These are phyloP conservation scores for Alternaria incomplexa DNA, from an alignment of 2,329 filamentous ascomycete species.

Conservation along the genomic window DNA sequence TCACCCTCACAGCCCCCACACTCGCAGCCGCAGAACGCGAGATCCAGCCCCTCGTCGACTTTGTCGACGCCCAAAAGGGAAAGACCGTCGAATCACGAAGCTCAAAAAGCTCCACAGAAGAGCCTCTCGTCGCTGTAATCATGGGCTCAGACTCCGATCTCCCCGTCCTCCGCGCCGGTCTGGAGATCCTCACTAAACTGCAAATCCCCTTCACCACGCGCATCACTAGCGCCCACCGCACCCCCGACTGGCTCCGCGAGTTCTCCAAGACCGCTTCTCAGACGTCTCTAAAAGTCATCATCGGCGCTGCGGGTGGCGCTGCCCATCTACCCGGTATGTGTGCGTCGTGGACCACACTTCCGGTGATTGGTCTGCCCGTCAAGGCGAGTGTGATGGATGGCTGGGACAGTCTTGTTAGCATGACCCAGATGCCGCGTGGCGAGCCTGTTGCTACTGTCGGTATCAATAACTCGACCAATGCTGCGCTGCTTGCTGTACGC, in stretches of 20 bases:
- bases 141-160: constrained; percentile 87
- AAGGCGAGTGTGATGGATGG: constrained; percentile 59
- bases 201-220: constrained; percentile 73
- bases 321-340: constrained; percentile 61
- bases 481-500: constrained; percentile 55
- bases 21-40: constrained; percentile 72
- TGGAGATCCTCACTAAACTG: constrained; percentile 72
- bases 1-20: constrained; percentile 77
- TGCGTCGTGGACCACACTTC: constrained; percentile 56
- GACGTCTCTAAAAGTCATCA: constrained; percentile 54
- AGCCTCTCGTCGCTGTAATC: constrained; percentile 74
- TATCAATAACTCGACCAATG: constrained; percentile 56
- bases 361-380: constrained; percentile 59
- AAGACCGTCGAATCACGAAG: constrained; percentile 34
- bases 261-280: constrained; percentile 51
- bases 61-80: constrained; percentile 63
- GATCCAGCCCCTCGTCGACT: constrained; percentile 72
- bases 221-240: constrained; percentile 75
- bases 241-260: constrained; percentile 55
- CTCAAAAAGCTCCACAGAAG: constrained; percentile 12
- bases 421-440: constrained; percentile 59
- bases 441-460: constrained; percentile 52
- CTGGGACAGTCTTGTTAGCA: constrained; percentile 57
- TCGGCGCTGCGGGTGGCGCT: constrained; percentile 57
- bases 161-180: constrained; percentile 67